Base-by-base conservation (phyloP, 495 filamentous ascomycete genomes). In the Opeltia flavorubescens region DNA sequence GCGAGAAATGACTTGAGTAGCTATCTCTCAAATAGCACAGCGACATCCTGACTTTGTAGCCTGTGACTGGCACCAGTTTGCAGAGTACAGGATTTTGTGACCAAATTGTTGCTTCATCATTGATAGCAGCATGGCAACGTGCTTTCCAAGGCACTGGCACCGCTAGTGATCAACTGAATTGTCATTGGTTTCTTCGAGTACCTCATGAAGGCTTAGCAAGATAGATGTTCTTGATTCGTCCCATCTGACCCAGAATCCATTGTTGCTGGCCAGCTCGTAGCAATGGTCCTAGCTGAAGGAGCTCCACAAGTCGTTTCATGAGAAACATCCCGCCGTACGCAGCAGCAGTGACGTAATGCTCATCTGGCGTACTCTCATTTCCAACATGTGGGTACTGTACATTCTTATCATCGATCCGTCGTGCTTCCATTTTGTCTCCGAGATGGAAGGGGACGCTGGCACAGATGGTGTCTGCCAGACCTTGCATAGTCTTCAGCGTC, bases 121-220 rank as follows among this genome's bases (percentile, higher is more conserved):
- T n/a, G n/a, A n/a, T n/a, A n/a, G n/a, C n/a, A n/a, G n/a, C n/a
- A n/a, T n/a, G n/a, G n/a, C n/a, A n/a, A n/a, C n/a, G n/a, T n/a
- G n/a, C n/a, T n/a, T n/a, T n/a, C n/a, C n/a, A n/a, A n/a, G n/a
- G n/a, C n/a, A n/a, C n/a, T n/a, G n/a, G n/a, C n/a, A n/a, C n/a
- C n/a, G n/a, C n/a, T n/a, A n/a, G n/a, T n/a, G n/a, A n/a, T n/a
- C n/a, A n/a, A n/a, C n/a, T n/a, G n/a, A n/a, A n/a, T n/a, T n/a
- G n/a, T n/a, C n/a, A n/a, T n/a, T n/a, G 44, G 56, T 52, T 26
- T 36, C 33, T 33, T n/a, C n/a, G n/a, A 33, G 30, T 9, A n/a
- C n/a, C 30, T 33, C 9, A n/a, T n/a, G 30, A n/a, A 8, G 30
- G n/a, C 30, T 33, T 17, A 6, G 44, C 29, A 2, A 28, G n/a